Evolutionary conservation across 2,329 filamentous ascomycete genomes (phyloP).

Genomic region (Ascochyta pisi): DNA sequence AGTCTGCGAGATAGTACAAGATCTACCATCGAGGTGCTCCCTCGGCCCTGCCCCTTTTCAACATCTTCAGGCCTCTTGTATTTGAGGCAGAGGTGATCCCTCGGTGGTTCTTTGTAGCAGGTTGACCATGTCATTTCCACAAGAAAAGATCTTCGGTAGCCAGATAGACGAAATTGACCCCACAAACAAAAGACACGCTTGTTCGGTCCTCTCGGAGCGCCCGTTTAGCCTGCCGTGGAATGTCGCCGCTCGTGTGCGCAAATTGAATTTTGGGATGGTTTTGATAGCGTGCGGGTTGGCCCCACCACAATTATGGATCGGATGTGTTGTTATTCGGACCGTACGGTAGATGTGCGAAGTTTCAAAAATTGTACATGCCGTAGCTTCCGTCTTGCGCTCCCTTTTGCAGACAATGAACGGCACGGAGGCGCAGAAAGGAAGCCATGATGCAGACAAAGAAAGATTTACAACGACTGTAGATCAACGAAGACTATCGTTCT

Average conservation of each 20-base stretch:
- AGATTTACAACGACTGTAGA: background rate
- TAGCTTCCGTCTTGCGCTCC: constrained; percentile 1
- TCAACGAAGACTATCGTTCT: background rate
- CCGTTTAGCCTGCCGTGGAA: constrained; percentile 1
- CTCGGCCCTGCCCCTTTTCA: background rate
- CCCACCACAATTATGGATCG: constrained; percentile 3
- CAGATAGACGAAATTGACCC: background rate
- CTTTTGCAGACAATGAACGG: background rate
- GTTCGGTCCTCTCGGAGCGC: background rate
- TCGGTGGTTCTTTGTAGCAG: background rate
- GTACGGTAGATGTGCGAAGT: background rate
- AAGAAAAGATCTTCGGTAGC: background rate
- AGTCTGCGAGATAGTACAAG: background rate
- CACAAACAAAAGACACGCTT: background rate
- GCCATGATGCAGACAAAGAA: background rate
- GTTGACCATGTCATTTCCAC: background rate
- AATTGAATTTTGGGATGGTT: constrained; percentile 1
- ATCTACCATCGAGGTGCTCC: background rate
- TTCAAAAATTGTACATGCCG: background rate
- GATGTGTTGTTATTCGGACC: background rate
- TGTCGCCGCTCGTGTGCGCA: constrained; percentile 5
- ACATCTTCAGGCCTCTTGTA: background rate
- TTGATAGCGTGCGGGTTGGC: constrained; percentile 1
- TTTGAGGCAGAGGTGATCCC: background rate
- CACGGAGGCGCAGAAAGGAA: background rate